Conservation (phyloP, 2,329 filamentous ascomycete species). For the Penicillium sp. region DNA sequence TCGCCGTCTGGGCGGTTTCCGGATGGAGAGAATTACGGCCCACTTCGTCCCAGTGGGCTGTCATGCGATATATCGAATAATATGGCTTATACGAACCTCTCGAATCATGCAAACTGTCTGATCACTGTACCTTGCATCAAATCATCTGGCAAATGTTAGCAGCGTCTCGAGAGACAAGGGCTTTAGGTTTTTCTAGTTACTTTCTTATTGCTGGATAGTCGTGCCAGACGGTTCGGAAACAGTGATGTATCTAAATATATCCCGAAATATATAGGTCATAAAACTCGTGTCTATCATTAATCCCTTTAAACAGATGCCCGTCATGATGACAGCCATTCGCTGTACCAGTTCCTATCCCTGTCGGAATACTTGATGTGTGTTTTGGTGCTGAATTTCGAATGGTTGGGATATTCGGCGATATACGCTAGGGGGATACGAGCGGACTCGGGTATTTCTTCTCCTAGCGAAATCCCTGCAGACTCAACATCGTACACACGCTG, state of each 20-base stretch:
- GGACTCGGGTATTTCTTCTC: background rate
- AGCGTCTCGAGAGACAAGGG: too few relatives aligned
- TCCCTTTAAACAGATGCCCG: background rate
- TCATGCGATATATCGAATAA: background rate
- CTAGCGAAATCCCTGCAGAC: background rate
- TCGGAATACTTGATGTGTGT: background rate
- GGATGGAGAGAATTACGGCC: conserved; percentile 1
- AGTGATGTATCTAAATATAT: background rate
- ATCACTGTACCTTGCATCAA: too few relatives aligned
- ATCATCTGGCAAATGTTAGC: too few relatives aligned
- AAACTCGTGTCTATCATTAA: background rate
- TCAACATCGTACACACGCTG: conserved; percentile 1
- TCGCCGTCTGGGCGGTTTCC: background rate
- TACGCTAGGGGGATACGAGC: conserved; percentile 11
- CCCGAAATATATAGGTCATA: background rate
- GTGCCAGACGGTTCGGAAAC: background rate
- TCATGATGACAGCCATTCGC: background rate
- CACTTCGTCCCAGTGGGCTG: conserved; percentile 3
- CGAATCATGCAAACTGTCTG: background rate
- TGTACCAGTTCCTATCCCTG: background rate
- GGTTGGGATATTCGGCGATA: background rate
- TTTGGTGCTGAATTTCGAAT: background rate
- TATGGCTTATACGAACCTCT: background rate
- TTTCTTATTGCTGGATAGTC: background rate
- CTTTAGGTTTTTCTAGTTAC: background rate